Base-by-base conservation (phyloP, 495 filamentous ascomycete species). In the Aspergillus baeticus region DNA sequence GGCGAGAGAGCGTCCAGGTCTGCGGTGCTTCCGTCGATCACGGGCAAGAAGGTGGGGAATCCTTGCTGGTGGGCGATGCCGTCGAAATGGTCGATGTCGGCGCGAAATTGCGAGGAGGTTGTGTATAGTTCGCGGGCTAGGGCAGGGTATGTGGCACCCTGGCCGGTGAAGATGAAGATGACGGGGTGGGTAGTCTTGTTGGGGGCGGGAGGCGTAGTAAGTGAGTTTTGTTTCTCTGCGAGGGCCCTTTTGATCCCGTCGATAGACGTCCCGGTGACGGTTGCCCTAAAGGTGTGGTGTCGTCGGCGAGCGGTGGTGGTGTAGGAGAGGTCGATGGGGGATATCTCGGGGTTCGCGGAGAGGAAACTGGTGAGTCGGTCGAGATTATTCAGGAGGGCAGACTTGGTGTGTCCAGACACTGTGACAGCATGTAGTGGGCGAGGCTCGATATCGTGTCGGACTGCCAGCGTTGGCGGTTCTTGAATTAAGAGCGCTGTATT, bases 1-100 rank as follows among this genome's bases (percentile, higher is more conserved):
- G 86, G 86, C 5, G 84, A 84, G 34, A 87, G 67, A 31, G 74
- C 70, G 47, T 73, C 59, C 14, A 70, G 51, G 1, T 69, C 51
- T 0, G n/a, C 23, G 8, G 54, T 10, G 13, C 42, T 41, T 1
- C 44, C 55, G 34, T 51, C 34, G 1, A 49, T 34, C 0, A 10
- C 64, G 2, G 51, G 18, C 18, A 46, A 4, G 13, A 54, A 54
- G 20, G 41, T 37, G 5, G 51, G 51, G 20, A 54, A 54, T 1
- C 51, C 51, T 35, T 54, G 51, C 5, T n/a, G 13, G 1, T 44
- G 41, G 15, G 51, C 51, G 6, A 54, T 15, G 17, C 29, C 34
- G 14, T 54, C 42, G 14, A 54, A 20, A 11, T 54, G 39, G 17
- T 35, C 14, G 14, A 54, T 37, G 10, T 54, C 26, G 17, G 51